These are phyloP conservation scores for Santalum album DNA, from an alignment of 164 flowering plant species.

Conservation along the genomic window DNA sequence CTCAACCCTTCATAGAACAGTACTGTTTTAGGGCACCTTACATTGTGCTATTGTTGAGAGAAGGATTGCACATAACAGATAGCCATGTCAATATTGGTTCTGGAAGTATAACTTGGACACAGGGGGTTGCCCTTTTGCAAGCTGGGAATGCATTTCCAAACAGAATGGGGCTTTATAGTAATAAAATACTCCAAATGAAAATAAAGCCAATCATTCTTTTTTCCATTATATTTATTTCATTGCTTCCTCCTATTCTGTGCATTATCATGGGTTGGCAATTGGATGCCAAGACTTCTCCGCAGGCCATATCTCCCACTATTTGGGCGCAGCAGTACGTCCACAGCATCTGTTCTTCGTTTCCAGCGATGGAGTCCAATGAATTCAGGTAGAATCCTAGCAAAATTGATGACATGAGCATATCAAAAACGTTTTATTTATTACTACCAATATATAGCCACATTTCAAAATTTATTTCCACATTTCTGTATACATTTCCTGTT, in stretches of 20 bases:
- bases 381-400: constrained; percentile 39
- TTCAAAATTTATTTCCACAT: no score
- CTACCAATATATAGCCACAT: background rate
- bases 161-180: constrained; percentile 28
- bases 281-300: constrained; percentile 51
- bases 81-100: constrained; percentile 66
- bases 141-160: constrained; percentile 57
- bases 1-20: constrained; percentile 95
- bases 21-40: constrained; percentile 98
- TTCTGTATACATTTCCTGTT: no score
- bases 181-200: constrained; percentile 43
- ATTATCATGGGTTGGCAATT: constrained; percentile 47
- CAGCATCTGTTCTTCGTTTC: constrained; percentile 55
- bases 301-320: constrained; percentile 69
- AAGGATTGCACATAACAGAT: constrained; percentile 83
- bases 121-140: constrained; percentile 86
- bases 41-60: constrained; percentile 67
- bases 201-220: constrained; percentile 46
- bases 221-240: constrained; percentile 38
- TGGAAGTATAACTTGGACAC: constrained; percentile 98
- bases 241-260: constrained; percentile 54
- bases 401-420: background rate
- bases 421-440: background rate
- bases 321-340: constrained; percentile 47
- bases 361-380: constrained; percentile 87